Conservation (phyloP, 2,329 filamentous ascomycete genomes). For the Phyllosticta paracitricarpa region DNA sequence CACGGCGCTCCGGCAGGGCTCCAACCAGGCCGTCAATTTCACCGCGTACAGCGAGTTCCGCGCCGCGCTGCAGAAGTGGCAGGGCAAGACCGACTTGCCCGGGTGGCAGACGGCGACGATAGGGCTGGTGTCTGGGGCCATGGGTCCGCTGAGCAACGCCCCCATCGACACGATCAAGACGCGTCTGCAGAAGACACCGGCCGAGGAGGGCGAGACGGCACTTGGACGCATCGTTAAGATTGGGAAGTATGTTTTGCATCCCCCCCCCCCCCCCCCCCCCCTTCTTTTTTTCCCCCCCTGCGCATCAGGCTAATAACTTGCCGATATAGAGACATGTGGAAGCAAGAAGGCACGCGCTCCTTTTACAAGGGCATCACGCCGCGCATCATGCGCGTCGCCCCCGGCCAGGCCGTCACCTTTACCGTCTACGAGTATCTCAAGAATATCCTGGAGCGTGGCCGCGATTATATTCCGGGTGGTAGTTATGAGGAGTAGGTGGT, state of each 20-base stretch:
- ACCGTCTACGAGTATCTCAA: constrained; percentile 46
- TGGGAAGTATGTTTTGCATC: constrained; percentile 37
- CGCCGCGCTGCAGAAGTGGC: constrained; percentile 59
- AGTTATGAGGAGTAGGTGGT: constrained; percentile 38
- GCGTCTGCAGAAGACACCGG: constrained; percentile 79
- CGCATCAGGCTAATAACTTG: background rate
- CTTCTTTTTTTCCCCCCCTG: background rate
- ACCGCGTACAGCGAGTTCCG: constrained; percentile 96
- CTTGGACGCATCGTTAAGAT: constrained; percentile 69
- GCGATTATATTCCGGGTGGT: constrained; percentile 38
- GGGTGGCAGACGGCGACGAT: constrained; percentile 86
- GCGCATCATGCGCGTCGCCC: constrained; percentile 91
- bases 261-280: background rate
- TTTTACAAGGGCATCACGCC: constrained; percentile 99
- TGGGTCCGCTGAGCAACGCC: constrained; percentile 92
- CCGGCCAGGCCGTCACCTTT: constrained; percentile 76
- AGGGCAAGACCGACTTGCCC: constrained; percentile 66
- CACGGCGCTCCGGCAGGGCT: constrained; percentile 87
- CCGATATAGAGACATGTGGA: constrained; percentile 41
- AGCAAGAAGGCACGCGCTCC: constrained; percentile 83
- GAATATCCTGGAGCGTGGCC: constrained; percentile 36
- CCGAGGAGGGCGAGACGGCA: constrained; percentile 70
- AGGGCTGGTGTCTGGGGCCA: constrained; percentile 81
- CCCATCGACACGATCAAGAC: constrained; percentile 99
- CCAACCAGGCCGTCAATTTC: constrained; percentile 94